Conservation (phyloP, 2,329 filamentous ascomycete genomes). For the Hymenoscyphus infarciens region DNA sequence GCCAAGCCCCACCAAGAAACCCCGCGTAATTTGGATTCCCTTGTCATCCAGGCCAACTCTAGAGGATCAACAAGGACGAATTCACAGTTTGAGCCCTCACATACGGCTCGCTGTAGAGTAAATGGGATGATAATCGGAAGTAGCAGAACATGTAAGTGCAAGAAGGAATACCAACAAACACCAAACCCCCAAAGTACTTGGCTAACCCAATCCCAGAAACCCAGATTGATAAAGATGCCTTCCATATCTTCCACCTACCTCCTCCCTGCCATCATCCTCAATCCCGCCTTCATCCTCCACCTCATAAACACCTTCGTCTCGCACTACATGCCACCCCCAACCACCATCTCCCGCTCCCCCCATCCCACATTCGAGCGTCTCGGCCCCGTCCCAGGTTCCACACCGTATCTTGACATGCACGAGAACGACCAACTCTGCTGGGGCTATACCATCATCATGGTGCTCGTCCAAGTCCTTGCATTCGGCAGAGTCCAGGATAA, state of each 20-base stretch:
- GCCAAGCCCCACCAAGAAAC: background rate
- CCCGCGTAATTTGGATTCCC: background rate
- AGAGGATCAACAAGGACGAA: background rate
- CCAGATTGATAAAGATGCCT: slow-evolving; percentile 25
- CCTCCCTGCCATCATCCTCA: slow-evolving; percentile 38
- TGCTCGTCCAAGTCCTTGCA: slow-evolving; percentile 37
- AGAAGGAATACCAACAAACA: background rate
- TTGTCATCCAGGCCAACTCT: background rate
- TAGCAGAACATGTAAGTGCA: background rate
- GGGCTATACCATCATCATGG: slow-evolving; percentile 39
- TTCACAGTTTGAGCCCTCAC: background rate
- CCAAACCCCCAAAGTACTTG: background rate
- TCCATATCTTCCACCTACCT: slow-evolving; percentile 32
- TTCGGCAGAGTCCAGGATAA: slow-evolving; percentile 34
- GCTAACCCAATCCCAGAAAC: background rate
- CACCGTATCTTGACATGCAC: slow-evolving; percentile 38
- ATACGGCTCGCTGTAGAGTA: background rate
- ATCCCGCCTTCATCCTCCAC: slow-evolving; percentile 40
- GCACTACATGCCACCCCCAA: slow-evolving; percentile 33
- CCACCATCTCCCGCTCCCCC: slow-evolving; percentile 29
- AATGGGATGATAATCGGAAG: background rate
- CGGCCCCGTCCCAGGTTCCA: slow-evolving; percentile 31
- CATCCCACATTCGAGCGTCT: slow-evolving; percentile 32
- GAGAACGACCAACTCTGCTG: slow-evolving; percentile 38
- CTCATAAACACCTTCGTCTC: slow-evolving; percentile 39